phyloP scores from a whole-genome alignment of 208 protist species.

The Leishmania tropica region DNA sequence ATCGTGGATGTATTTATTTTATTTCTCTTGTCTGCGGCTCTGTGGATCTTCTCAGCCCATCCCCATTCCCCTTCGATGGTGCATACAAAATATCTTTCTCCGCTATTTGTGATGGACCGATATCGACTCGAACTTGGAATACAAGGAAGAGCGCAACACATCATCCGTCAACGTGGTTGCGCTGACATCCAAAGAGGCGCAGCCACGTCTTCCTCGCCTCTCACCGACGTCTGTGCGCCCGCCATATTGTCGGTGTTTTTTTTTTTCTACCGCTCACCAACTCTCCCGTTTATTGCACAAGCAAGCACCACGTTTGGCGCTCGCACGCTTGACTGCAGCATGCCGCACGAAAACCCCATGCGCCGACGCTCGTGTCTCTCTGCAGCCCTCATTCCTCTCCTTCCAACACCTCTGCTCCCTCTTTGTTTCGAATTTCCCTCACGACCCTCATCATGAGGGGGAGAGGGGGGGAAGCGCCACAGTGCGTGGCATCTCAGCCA shows the following conservation, averaged over 20 bases:
- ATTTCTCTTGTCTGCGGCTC: not conserved
- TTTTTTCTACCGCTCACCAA: not conserved
- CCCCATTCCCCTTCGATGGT: not conserved
- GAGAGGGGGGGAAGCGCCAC: too few relatives aligned
- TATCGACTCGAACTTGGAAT: not conserved
- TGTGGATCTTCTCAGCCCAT: not conserved
- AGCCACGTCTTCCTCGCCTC: not conserved
- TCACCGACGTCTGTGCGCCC: not conserved
- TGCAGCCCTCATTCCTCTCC: not conserved
- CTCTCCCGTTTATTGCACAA: not conserved
- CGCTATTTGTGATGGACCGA: not conserved
- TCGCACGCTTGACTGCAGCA: not conserved
- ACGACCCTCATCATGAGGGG: too few relatives aligned
- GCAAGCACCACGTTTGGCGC: not conserved
- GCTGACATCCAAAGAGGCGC: not conserved
- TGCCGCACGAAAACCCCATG: not conserved
- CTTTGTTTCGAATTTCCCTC: too few relatives aligned
- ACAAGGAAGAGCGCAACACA: not conserved
- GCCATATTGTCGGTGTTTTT: not conserved
- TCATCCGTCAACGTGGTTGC: not conserved
- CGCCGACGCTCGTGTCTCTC: not conserved
- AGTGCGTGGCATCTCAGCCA: not conserved
- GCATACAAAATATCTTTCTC: not conserved
- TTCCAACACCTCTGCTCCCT: not conserved
- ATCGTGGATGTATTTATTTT: not conserved